Percentiles rank a stretch among this genome's conserved stretches.
Conservation (phyloP, 108 stramenopile genomes). For the Asterionellopsis glacialis region DNA sequence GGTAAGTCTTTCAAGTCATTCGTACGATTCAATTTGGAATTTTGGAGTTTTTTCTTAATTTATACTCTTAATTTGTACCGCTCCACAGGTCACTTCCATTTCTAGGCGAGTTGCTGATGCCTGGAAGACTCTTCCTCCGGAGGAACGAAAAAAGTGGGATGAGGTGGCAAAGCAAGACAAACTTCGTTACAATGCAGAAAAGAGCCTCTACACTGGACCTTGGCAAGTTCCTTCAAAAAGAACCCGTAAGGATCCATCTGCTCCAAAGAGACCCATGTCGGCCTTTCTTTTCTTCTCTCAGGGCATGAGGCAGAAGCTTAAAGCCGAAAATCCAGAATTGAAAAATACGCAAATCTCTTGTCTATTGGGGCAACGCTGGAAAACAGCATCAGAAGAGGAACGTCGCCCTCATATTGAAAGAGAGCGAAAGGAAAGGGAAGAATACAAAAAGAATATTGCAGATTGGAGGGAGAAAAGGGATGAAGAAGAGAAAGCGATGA, state of each 20-base stretch:
- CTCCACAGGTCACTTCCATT: no score
- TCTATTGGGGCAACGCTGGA: slow-evolving; percentile 38
- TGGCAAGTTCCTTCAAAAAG: slow-evolving; percentile 28
- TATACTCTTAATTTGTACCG: not conserved
- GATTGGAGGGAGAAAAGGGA: slow-evolving; percentile 21
- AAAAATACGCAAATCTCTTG: slow-evolving; percentile 49
- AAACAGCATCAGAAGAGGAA: slow-evolving; percentile 30
- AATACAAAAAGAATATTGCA: slow-evolving; percentile 26
- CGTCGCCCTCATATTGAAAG: slow-evolving; percentile 32
- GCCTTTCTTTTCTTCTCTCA: slow-evolving; percentile 49
- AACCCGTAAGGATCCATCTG: slow-evolving; percentile 32
- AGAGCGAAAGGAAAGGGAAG: slow-evolving; percentile 19
- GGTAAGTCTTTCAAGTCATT: no score
- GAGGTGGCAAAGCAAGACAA: slow-evolving; percentile 31
- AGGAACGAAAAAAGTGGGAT: slow-evolving; percentile 44
- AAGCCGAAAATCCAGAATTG: slow-evolving; percentile 33
- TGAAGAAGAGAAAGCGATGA: slow-evolving; percentile 3
- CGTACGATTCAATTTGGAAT: no score
- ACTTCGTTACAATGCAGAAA: slow-evolving; percentile 34
- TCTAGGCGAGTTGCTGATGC: slow-evolving; percentile 7
- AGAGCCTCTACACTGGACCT: slow-evolving; percentile 23
- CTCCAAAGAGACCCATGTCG: slow-evolving; percentile 48
- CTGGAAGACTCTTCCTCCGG: slow-evolving; percentile 31
- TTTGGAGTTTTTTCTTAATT: no score
- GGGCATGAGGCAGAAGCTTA: slow-evolving; percentile 25